These are phyloP conservation scores for Lachnellula cervina DNA, from an alignment of 2,329 filamentous ascomycete species.

Conservation along the genomic window DNA sequence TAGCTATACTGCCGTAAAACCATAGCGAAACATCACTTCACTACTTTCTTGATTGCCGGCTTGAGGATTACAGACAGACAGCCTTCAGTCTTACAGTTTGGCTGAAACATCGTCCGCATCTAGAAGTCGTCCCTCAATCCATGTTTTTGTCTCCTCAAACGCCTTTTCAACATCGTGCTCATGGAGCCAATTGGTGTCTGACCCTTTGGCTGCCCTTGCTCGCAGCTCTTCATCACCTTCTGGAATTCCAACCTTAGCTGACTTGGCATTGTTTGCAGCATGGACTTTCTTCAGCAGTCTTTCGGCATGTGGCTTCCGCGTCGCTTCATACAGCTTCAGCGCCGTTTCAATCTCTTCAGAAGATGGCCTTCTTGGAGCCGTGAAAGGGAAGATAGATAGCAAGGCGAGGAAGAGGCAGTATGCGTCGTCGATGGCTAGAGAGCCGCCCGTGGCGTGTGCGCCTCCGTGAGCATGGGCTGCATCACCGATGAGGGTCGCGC, in stretches of 20 bases:
- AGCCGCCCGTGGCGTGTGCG: slow-evolving; percentile 36
- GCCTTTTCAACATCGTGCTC: slow-evolving; percentile 27
- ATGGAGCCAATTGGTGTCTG: slow-evolving; percentile 32
- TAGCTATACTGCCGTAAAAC: too few relatives aligned
- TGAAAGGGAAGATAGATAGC: slow-evolving; percentile 10
- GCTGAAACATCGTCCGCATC: not conserved
- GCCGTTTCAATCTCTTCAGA: slow-evolving; percentile 17
- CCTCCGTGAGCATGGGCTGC: slow-evolving; percentile 37
- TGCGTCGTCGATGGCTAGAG: slow-evolving; percentile 37
- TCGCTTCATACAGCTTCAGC: slow-evolving; percentile 33
- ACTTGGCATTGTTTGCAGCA: slow-evolving; percentile 8
- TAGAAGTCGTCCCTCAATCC: not conserved
- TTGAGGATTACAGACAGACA: not conserved
- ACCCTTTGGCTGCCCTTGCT: slow-evolving; percentile 50
- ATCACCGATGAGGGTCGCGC: slow-evolving; percentile 34
- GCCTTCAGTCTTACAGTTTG: not conserved
- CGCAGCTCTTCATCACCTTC: slow-evolving; percentile 26
- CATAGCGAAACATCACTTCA: too few relatives aligned
- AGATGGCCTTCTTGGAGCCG: slow-evolving; percentile 11
- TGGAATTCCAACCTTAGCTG: slow-evolving; percentile 6
- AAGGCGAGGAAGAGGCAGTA: slow-evolving; percentile 30
- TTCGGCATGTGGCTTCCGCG: slow-evolving; percentile 33
- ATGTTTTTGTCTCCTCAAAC: slow-evolving; percentile 14
- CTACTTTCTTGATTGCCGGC: not conserved
- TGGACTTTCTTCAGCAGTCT: slow-evolving; percentile 21